These are phyloP conservation scores for Macrolepiota dolichaula DNA, from an alignment of 768 basidiomycete species.

Conservation along the genomic window DNA sequence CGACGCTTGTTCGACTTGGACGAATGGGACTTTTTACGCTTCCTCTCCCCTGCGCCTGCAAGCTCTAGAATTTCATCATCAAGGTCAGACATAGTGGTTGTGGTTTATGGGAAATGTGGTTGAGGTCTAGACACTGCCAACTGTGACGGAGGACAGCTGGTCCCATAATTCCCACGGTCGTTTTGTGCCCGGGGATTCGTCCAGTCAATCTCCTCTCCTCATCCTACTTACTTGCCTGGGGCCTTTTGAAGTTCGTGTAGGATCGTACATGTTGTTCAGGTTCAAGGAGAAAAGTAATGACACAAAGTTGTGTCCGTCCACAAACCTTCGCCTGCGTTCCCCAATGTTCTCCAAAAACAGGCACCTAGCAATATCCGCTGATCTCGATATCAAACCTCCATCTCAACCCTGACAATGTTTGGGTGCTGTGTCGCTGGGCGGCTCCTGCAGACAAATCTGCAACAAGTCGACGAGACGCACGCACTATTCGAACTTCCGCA, in stretches of 20 bases:
- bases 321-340: background rate
- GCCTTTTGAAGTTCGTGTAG: background rate
- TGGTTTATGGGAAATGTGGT: background rate
- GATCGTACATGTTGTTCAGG: background rate
- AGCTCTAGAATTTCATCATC: slow-evolving; percentile 81
- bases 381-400: background rate
- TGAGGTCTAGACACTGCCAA: background rate
- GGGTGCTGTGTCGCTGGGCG: slow-evolving; percentile 80
- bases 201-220: background rate
- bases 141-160: background rate
- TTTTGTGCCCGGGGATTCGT: background rate
- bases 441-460: slow-evolving; percentile 73
- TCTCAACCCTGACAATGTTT: slow-evolving; percentile 56
- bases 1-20: slow-evolving; percentile 54
- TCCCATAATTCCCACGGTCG: slow-evolving; percentile 8
- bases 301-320: background rate
- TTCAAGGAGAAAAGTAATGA: background rate
- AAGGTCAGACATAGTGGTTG: slow-evolving; percentile 42
- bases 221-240: background rate
- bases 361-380: background rate
- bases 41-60: slow-evolving; percentile 68
- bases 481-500: slow-evolving; percentile 72
- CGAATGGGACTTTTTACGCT: slow-evolving; percentile 53
- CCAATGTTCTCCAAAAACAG: background rate
- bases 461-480: slow-evolving; percentile 81